phyloP scores from a whole-genome alignment of 2,329 filamentous ascomycete genomes.

The Colletotrichum shisoi region DNA sequence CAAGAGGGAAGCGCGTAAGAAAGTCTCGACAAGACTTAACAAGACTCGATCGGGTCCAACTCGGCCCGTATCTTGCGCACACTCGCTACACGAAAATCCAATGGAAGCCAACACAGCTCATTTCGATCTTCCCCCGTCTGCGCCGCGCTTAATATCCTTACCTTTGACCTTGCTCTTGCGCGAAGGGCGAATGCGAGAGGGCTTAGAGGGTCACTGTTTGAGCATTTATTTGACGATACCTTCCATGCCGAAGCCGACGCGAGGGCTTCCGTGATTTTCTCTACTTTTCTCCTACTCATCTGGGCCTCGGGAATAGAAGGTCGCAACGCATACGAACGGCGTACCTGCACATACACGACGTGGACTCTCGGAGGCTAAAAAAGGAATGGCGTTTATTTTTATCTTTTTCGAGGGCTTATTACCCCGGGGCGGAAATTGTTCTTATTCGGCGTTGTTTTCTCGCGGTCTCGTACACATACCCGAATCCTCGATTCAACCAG shows the following conservation, averaged over 20 bases:
- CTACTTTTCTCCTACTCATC: constrained; percentile 4
- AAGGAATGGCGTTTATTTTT: constrained; percentile 23
- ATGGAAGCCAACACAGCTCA: neutral
- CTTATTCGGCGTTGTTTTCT: constrained; percentile 27
- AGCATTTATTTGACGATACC: neutral
- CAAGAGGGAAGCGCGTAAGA: constrained; percentile 51
- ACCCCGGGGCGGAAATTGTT: constrained; percentile 9
- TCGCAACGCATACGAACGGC: constrained; percentile 40
- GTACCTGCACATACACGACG: constrained; percentile 37
- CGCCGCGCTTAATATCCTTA: constrained; percentile 1
- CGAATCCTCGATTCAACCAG: constrained; percentile 34
- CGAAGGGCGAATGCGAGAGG: constrained; percentile 12
- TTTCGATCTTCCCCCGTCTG: neutral
- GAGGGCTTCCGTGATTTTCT: constrained; percentile 2
- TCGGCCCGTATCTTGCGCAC: neutral
- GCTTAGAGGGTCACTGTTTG: neutral
- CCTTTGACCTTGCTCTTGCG: constrained; percentile 2
- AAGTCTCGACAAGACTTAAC: neutral
- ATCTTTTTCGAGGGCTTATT: neutral
- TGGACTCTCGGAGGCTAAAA: constrained; percentile 22
- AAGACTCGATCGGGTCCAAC: neutral
- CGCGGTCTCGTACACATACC: constrained; percentile 34
- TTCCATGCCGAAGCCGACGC: too few species aligned
- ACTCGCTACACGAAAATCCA: neutral
- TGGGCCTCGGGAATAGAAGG: constrained; percentile 25